Conservation (phyloP, 768 basidiomycete genomes). For the Lactarius sp. region DNA sequence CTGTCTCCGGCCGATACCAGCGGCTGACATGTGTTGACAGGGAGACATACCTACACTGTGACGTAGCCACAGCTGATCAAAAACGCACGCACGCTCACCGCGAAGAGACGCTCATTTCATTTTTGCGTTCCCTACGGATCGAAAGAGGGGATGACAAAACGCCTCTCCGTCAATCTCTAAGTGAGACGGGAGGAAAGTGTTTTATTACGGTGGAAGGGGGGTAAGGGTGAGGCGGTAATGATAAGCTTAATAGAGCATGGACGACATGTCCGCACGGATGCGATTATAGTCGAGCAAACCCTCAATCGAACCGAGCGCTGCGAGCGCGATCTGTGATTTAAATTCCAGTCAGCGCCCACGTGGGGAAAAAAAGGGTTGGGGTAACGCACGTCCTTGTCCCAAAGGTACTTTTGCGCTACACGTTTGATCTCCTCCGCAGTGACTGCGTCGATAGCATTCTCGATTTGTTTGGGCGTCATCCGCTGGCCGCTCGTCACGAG, state of each 20-base stretch:
- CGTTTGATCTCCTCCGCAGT: conserved; percentile 85
- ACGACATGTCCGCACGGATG: conserved; percentile 77
- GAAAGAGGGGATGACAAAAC: not conserved
- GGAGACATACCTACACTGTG: not conserved
- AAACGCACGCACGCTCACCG: not conserved
- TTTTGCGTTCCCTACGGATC: conserved; percentile 6
- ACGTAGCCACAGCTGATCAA: not conserved
- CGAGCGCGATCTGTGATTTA: conserved; percentile 62
- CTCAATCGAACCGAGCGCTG: conserved; percentile 86
- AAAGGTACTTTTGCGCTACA: conserved; percentile 93
- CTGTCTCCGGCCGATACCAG: not conserved
- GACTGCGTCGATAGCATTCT: conserved; percentile 87
- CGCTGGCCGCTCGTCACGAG: conserved; percentile 90
- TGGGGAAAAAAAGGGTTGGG: conserved; percentile 2
- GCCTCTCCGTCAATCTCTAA: conserved; percentile 12
- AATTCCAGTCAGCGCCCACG: not conserved
- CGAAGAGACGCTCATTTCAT: not conserved
- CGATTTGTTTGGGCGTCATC: conserved; percentile 89
- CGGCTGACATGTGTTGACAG: not conserved
- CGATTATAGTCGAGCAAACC: conserved; percentile 95
- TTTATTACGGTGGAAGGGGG: not conserved
- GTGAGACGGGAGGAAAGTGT: not conserved
- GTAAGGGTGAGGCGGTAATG: not conserved
- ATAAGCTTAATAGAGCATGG: conserved; percentile 56
- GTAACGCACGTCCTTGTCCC: conserved; percentile 85